A percentile compares a stretch with the other conserved stretches of the same genome.
Conservation (phyloP, 495 filamentous ascomycete genomes). For the Hypomontagnella submonticulosa region DNA sequence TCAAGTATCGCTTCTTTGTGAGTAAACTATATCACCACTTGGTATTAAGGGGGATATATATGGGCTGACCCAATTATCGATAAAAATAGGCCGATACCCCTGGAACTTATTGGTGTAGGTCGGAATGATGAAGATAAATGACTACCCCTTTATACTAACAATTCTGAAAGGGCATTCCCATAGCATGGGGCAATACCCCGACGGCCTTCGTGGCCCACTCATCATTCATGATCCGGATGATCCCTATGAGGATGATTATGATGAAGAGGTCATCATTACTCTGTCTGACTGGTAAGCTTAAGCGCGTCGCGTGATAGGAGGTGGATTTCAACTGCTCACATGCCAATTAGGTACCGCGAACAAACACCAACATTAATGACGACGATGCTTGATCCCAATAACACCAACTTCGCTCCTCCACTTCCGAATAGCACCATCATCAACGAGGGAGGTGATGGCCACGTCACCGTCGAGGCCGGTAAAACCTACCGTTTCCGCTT, state of each 20-base stretch:
- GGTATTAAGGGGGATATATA: background rate
- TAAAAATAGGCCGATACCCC: slow-evolving; percentile 64
- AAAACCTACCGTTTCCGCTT: slow-evolving; percentile 84
- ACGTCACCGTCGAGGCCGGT: slow-evolving; percentile 69
- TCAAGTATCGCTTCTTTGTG: slow-evolving; percentile 76
- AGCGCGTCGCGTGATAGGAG: slow-evolving; percentile 50
- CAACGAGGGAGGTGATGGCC: slow-evolving; percentile 70
- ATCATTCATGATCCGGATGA: slow-evolving; percentile 75
- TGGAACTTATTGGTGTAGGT: slow-evolving; percentile 85
- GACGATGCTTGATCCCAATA: slow-evolving; percentile 62
- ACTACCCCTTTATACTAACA: slow-evolving; percentile 28
- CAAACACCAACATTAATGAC: slow-evolving; percentile 65
- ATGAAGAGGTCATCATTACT: slow-evolving; percentile 68
- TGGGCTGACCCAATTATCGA: slow-evolving; percentile 16
- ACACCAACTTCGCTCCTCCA: slow-evolving; percentile 67
- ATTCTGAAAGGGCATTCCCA: slow-evolving; percentile 72
- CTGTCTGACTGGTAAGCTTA: slow-evolving; percentile 73
- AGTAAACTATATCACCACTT: slow-evolving; percentile 36
- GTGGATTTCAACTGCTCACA: slow-evolving; percentile 49
- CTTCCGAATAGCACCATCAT: slow-evolving; percentile 70
- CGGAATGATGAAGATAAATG: slow-evolving; percentile 39
- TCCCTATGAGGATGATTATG: slow-evolving; percentile 71
- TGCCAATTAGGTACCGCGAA: slow-evolving; percentile 68
- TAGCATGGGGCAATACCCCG: slow-evolving; percentile 75
- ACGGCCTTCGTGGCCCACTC: slow-evolving; percentile 77